Evolutionary conservation across 768 basidiomycete genomes (phyloP).

Genomic region (Boletales sp.): DNA sequence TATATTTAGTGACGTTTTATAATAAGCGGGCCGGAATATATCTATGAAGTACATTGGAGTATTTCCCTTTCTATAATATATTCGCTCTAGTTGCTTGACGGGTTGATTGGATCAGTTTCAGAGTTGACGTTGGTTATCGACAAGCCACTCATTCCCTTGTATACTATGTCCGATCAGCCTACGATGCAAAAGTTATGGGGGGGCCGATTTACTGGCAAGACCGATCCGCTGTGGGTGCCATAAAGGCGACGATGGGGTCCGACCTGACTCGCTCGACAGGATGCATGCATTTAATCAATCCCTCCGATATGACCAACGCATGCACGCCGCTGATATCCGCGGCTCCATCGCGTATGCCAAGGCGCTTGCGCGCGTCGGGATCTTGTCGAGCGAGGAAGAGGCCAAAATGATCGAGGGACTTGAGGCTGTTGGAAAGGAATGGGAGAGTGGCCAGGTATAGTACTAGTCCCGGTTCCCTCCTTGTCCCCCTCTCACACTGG

Average conservation of each 20-base stretch:
- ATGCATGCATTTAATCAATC: constrained; percentile 99
- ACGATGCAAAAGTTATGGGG: constrained; percentile 83
- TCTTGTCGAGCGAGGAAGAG: constrained; percentile 78
- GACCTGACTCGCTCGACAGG: constrained; percentile 36
- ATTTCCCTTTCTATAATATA: constrained; percentile 1
- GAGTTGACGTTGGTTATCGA: too few species aligned
- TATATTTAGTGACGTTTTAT: constrained; percentile 6
- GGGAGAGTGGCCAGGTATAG: constrained; percentile 68
- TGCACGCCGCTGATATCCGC: constrained; percentile 87
- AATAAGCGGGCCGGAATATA: constrained; percentile 1
- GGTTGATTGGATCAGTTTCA: neutral
- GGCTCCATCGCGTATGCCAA: constrained; percentile 97
- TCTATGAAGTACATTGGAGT: neutral
- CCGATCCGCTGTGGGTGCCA: constrained; percentile 51
- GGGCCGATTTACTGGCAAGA: constrained; percentile 83
- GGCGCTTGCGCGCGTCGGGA: constrained; percentile 73
- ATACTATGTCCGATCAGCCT: constrained; percentile 36
- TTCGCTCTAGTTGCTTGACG: neutral
- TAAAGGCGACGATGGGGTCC: neutral
- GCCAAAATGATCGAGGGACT: constrained; percentile 71
- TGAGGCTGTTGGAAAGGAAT: constrained; percentile 73
- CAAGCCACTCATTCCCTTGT: too few species aligned
- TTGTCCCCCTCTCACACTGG: too few species aligned
- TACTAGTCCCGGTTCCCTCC: neutral
- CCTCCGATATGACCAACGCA: constrained; percentile 88